phyloP scores from a whole-genome alignment of 345 rosid species.

The Clausena lansium region DNA sequence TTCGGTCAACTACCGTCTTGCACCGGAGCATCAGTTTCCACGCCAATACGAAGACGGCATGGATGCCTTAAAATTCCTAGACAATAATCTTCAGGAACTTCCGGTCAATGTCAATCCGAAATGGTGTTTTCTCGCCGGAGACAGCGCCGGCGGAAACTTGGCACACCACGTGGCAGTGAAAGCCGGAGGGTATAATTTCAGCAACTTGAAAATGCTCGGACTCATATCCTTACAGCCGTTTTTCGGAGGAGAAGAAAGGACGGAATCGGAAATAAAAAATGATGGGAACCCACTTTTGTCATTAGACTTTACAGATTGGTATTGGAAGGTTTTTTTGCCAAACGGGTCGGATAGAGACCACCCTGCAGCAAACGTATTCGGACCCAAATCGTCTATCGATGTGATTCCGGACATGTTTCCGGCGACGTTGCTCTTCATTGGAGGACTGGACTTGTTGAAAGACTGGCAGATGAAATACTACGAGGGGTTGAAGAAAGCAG shows the following conservation, averaged over 20 bases:
- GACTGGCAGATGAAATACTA: constrained; percentile 30
- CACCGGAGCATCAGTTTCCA: constrained; percentile 40
- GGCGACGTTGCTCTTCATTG: constrained; percentile 25
- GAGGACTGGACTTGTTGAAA: constrained; percentile 25
- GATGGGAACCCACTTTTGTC: neutral
- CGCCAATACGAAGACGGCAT: constrained; percentile 33
- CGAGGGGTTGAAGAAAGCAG: constrained; percentile 25
- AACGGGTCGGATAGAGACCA: constrained; percentile 32
- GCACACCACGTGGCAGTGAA: constrained; percentile 29
- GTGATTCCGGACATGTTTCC: constrained; percentile 24
- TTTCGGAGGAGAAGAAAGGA: constrained; percentile 34
- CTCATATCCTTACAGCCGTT: constrained; percentile 28
- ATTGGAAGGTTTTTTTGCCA: constrained; percentile 30
- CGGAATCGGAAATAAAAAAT: constrained; percentile 23
- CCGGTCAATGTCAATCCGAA: neutral
- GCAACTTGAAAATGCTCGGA: constrained; percentile 12
- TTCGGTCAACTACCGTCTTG: constrained; percentile 35
- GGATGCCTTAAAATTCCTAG: constrained; percentile 4
- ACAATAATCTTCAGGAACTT: neutral
- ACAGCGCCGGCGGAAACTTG: constrained; percentile 34
- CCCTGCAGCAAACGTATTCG: constrained; percentile 29
- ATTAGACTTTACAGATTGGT: constrained; percentile 25
- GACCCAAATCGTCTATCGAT: constrained; percentile 14
- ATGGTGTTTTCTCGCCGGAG: constrained; percentile 25
- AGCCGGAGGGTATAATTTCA: constrained; percentile 2